phyloP scores from a whole-genome alignment of 306 rosid species.

The Medicago lupulina region DNA sequence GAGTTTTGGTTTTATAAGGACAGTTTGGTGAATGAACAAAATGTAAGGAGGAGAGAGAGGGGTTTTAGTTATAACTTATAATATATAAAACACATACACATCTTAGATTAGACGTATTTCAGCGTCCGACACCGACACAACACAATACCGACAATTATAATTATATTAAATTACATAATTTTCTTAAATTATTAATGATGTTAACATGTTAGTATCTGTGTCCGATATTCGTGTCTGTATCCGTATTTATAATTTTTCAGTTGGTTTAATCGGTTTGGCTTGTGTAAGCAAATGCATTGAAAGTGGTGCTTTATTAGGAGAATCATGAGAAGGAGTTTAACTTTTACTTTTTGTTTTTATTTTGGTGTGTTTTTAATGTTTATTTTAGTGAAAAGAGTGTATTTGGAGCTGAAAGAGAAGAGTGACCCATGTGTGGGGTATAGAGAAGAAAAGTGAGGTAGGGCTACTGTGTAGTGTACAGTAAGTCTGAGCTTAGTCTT shows the following conservation, averaged over 20 bases:
- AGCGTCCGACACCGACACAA: too few relatives aligned
- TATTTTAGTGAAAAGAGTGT: constrained; percentile 22
- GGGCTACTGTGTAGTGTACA: constrained; percentile 7
- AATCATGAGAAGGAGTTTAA: constrained; percentile 37
- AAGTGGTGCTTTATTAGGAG: constrained; percentile 48
- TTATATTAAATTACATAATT: too few relatives aligned
- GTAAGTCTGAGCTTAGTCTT: constrained; percentile 33
- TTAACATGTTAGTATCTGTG: too few relatives aligned
- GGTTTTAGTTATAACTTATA: too few relatives aligned
- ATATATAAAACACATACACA: too few relatives aligned
- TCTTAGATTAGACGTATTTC: too few relatives aligned
- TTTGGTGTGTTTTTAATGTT: neutral
- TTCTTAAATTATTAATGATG: too few relatives aligned
- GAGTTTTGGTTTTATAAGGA: constrained; percentile 45
- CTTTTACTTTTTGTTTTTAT: constrained; percentile 45
- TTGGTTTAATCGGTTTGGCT: too few relatives aligned
- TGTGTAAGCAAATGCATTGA: too few relatives aligned
- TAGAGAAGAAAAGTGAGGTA: neutral
- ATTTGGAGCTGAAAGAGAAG: constrained; percentile 14
- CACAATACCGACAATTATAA: too few relatives aligned
- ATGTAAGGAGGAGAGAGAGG: constrained; percentile 20
- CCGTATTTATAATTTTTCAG: too few relatives aligned
- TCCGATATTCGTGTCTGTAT: too few relatives aligned
- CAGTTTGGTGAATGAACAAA: constrained; percentile 48
- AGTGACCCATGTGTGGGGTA: constrained; percentile 25